A percentile compares a stretch with the other conserved stretches of the same genome.
phyloP scores from a whole-genome alignment of 164 flowering plant species.

The Saururus chinensis region DNA sequence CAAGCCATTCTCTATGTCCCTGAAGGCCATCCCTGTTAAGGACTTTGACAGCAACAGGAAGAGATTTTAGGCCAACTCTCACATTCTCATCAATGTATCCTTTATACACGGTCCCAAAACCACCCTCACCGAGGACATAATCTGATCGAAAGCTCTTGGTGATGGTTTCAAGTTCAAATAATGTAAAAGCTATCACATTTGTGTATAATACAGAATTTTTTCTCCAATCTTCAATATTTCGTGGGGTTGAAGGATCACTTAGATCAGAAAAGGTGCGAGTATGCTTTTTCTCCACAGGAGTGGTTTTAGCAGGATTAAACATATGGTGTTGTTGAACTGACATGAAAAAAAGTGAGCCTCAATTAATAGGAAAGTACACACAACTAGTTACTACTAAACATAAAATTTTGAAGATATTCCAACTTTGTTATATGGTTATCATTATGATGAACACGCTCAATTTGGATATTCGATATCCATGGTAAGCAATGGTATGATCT shows the following conservation, averaged over 20 bases:
- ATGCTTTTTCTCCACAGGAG: constrained; percentile 44
- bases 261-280: constrained; percentile 75
- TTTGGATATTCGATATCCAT: not conserved
- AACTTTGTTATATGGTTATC: too few relatives aligned
- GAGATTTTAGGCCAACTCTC: constrained; percentile 87
- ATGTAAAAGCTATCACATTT: constrained; percentile 72
- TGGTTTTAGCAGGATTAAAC: constrained; percentile 25
- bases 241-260: constrained; percentile 62
- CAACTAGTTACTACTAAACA: not conserved
- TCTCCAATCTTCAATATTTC: constrained; percentile 51
- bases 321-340: constrained; percentile 62
- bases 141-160: constrained; percentile 96
- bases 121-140: constrained; percentile 94
- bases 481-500: not conserved
- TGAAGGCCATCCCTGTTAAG: constrained; percentile 97
- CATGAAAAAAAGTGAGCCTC: not conserved
- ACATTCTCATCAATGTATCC: constrained; percentile 98
- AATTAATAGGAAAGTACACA: not conserved
- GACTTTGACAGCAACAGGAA: constrained; percentile 96
- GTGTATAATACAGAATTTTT: constrained; percentile 60
- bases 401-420: not conserved
- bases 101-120: constrained; percentile 94
- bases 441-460: too few relatives aligned
- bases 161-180: constrained; percentile 89
- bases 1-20: constrained; percentile 98